Evolutionary conservation across 208 protist species (phyloP).

Genomic region (Wallacemonas collosoma): DNA sequence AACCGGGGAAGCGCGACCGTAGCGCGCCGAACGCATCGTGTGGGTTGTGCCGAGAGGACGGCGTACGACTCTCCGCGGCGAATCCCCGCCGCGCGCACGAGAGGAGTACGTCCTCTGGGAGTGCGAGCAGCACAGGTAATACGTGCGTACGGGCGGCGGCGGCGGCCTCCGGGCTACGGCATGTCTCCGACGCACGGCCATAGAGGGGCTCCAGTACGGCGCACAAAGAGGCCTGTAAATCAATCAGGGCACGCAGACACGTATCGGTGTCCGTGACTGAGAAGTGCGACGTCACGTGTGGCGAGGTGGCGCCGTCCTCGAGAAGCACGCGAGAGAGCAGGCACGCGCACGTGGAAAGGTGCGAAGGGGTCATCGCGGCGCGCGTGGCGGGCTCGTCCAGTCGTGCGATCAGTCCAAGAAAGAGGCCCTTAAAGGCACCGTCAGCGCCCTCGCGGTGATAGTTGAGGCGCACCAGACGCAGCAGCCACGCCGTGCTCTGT

Average conservation of each 20-base stretch:
- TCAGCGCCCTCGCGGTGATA: constrained; percentile 18
- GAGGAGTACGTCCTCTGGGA: constrained; percentile 31
- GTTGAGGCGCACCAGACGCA: constrained; percentile 38
- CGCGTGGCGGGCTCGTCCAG: constrained; percentile 17
- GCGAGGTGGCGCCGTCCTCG: not conserved
- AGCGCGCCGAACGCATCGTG: not conserved
- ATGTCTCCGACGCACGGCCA: not conserved
- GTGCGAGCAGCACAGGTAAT: constrained; percentile 23
- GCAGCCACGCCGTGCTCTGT: constrained; percentile 56
- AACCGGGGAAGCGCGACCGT: not conserved
- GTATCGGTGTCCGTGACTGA: constrained; percentile 14
- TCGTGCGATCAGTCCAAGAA: constrained; percentile 28
- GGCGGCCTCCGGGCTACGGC: constrained; percentile 12
- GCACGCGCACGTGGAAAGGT: constrained; percentile 39
- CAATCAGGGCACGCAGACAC: constrained; percentile 19
- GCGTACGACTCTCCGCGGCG: not conserved
- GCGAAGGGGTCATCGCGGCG: constrained; percentile 23
- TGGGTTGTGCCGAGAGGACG: not conserved
- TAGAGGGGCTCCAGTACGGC: constrained; percentile 12
- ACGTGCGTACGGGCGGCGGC: constrained; percentile 17
- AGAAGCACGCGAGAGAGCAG: constrained; percentile 17
- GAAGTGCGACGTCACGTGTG: not conserved
- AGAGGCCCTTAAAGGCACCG: constrained; percentile 29
- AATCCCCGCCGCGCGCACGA: constrained; percentile 9
- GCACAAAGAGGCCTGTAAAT: constrained; percentile 16